Evolutionary conservation across 371 early-diverging fungal species (phyloP).

Genomic region (Mucor plumbeus): DNA sequence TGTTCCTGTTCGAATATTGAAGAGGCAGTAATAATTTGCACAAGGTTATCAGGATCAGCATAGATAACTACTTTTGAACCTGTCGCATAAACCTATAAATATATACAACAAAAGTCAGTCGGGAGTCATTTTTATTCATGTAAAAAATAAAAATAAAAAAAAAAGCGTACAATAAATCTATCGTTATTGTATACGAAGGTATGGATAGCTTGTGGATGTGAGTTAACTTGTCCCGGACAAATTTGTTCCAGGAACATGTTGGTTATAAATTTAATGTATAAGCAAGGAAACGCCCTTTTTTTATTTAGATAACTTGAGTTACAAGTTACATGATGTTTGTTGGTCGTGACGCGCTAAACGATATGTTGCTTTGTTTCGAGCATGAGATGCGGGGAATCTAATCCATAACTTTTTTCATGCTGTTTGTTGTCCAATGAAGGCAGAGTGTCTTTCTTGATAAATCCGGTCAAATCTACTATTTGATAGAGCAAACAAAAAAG

Average conservation of each 20-base stretch:
- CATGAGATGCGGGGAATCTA: neutral
- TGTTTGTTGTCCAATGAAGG: neutral
- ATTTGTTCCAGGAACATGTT: slow-evolving; percentile 67
- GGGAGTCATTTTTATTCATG: slow-evolving; percentile 8
- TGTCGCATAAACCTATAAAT: slow-evolving; percentile 52
- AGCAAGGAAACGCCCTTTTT: slow-evolving; percentile 10
- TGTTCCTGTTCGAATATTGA: slow-evolving; percentile 11
- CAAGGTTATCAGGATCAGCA: slow-evolving; percentile 46
- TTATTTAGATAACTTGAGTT: neutral
- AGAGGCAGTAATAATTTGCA: slow-evolving; percentile 44
- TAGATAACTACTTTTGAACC: slow-evolving; percentile 54
- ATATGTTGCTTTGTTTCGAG: too few species aligned
- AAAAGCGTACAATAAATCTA: slow-evolving; percentile 60
- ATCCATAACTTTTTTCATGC: neutral
- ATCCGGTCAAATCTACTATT: too few species aligned
- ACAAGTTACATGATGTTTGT: neutral
- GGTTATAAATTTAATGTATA: too few species aligned
- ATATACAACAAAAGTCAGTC: too few species aligned
- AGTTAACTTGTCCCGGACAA: slow-evolving; percentile 68
- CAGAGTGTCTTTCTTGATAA: neutral
- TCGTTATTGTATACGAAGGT: slow-evolving; percentile 48
- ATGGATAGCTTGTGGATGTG: slow-evolving; percentile 58
- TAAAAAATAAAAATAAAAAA: too few species aligned
- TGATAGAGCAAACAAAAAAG: too few species aligned
- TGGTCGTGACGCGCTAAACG: neutral